Evolutionary conservation across 331 rosid species (phyloP).

Genomic region (Acacia concinna): DNA sequence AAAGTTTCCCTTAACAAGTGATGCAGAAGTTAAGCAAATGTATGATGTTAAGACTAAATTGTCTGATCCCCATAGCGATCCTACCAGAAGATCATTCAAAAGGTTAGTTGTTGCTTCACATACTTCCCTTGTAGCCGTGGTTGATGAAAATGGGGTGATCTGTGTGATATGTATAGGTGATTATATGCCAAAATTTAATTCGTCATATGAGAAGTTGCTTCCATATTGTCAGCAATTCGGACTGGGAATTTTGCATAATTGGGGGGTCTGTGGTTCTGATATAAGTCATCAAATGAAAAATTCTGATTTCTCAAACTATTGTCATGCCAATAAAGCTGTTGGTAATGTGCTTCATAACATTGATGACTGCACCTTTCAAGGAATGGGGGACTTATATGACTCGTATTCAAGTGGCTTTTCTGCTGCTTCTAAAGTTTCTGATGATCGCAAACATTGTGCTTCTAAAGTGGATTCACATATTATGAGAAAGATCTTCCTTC

Average conservation of each 20-base stretch:
- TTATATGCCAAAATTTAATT: constrained; percentile 40
- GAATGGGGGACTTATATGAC: constrained; percentile 38
- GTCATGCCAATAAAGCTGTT: constrained; percentile 27
- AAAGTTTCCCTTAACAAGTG: constrained; percentile 28
- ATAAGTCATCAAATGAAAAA: constrained; percentile 57
- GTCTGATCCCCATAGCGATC: constrained; percentile 37
- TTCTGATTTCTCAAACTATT: constrained; percentile 39
- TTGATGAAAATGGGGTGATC: constrained; percentile 78
- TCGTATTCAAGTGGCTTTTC: constrained; percentile 58
- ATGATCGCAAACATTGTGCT: constrained; percentile 41
- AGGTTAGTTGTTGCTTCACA: constrained; percentile 77
- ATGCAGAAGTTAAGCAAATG: constrained; percentile 35
- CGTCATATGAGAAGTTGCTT: constrained; percentile 55
- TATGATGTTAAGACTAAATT: constrained; percentile 37
- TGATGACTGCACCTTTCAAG: constrained; percentile 38
- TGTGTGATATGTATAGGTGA: constrained; percentile 56
- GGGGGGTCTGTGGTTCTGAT: constrained; percentile 82
- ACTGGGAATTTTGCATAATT: constrained; percentile 66
- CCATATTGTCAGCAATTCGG: constrained; percentile 54
- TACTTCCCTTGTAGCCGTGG: constrained; percentile 70
- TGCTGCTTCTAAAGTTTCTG: constrained; percentile 42
- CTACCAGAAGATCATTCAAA: constrained; percentile 52
- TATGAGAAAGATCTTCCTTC: constrained; percentile 70
- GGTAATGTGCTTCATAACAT: constrained; percentile 38
- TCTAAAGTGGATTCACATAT: constrained; percentile 48